phyloP scores from a whole-genome alignment of 352 stramenopile species.

The Pythium sukuiense region DNA sequence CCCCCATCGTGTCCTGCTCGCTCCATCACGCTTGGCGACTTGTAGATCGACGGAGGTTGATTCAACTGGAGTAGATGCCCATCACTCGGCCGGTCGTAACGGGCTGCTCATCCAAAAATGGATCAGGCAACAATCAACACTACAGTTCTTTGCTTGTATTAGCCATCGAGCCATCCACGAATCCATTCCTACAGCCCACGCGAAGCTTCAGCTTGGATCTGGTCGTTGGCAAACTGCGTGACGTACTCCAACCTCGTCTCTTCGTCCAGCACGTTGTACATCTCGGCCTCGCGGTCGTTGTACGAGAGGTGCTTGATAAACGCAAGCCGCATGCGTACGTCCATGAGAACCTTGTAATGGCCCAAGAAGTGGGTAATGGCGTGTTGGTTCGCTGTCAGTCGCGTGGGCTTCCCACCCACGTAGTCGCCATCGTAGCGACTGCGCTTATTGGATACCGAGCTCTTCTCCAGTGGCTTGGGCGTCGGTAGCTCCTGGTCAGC shows the following conservation, averaged over 20 bases:
- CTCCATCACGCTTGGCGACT: neutral
- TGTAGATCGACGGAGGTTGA: neutral
- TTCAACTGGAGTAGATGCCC: neutral
- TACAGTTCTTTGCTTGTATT: neutral
- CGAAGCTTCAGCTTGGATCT: neutral
- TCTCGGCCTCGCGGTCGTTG: slow-evolving; percentile 49
- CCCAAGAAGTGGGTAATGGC: slow-evolving; percentile 46
- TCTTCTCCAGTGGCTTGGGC: neutral
- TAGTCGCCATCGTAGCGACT: slow-evolving; percentile 10
- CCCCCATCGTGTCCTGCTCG: neutral
- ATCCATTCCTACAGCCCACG: neutral
- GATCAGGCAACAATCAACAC: neutral
- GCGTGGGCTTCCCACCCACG: neutral
- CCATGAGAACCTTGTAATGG: slow-evolving; percentile 38
- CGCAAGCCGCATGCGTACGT: slow-evolving; percentile 28
- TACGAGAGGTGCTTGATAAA: slow-evolving; percentile 50
- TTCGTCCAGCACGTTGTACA: slow-evolving; percentile 65
- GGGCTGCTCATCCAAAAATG: neutral
- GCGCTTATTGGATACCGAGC: slow-evolving; percentile 2
- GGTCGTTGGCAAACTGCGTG: slow-evolving; percentile 31
- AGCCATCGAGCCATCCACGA: no score
- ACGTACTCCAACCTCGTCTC: slow-evolving; percentile 43
- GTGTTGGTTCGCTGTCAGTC: slow-evolving; percentile 37
- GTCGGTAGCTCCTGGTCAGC: neutral
- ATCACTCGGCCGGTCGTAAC: neutral